These are phyloP conservation scores for Fusarium ambrosium DNA, from an alignment of 2,329 filamentous ascomycete species.

Conservation along the genomic window DNA sequence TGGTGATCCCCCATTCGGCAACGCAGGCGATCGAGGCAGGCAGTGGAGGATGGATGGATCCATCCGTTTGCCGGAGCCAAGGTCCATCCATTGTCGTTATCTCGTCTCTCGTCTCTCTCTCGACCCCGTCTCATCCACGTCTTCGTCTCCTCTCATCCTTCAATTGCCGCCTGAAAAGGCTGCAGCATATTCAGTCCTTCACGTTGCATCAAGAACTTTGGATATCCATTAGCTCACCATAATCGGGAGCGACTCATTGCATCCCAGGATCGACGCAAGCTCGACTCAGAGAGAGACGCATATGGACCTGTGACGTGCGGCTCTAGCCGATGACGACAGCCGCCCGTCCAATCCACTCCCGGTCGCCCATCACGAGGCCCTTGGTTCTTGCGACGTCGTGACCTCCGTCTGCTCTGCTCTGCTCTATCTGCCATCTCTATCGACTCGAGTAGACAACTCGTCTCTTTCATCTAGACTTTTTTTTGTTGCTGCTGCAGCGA, in stretches of 20 bases:
- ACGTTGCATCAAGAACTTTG: background rate
- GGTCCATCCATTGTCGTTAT: conserved; percentile 27
- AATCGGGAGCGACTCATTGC: background rate
- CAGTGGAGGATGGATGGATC: background rate
- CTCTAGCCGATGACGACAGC: conserved; percentile 49
- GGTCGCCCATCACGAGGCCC: conserved; percentile 46
- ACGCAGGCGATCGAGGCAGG: conserved; percentile 3
- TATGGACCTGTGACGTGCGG: conserved; percentile 42
- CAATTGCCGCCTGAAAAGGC: conserved; percentile 24
- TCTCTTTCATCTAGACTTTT: conserved; percentile 14
- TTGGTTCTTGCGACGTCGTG: conserved; percentile 39
- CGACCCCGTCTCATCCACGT: background rate
- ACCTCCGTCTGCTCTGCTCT: conserved; percentile 19
- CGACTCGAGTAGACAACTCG: conserved; percentile 2
- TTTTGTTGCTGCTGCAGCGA: conserved; percentile 11
- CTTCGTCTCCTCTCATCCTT: conserved; percentile 7
- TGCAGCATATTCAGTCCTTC: background rate
- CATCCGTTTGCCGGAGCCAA: conserved; percentile 21
- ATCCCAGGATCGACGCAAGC: background rate
- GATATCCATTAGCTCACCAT: background rate
- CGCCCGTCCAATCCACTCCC: conserved; percentile 41
- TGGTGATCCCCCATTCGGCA: conserved; percentile 21
- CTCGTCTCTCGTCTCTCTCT: conserved; percentile 9
- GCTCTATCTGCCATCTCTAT: conserved; percentile 4
- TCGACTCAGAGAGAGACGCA: conserved; percentile 21